Conservation (phyloP, 2,329 filamentous ascomycete species). For the Claviceps africana region DNA sequence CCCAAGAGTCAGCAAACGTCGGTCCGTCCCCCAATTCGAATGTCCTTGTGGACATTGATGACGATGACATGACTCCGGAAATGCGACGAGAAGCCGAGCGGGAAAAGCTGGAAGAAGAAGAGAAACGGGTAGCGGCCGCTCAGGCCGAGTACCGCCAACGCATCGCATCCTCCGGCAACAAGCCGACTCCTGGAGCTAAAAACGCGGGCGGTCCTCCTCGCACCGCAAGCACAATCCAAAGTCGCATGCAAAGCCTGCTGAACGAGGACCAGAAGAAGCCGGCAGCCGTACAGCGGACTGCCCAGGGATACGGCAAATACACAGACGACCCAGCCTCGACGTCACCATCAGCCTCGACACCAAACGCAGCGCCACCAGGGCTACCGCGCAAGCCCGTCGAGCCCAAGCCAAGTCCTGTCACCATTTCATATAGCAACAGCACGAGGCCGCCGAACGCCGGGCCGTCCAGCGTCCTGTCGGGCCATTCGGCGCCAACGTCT, state of each 20-base stretch:
- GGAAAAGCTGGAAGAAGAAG: conserved; percentile 67
- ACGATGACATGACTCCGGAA: conserved; percentile 66
- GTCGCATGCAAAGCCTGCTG: conserved; percentile 73
- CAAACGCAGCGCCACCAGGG: conserved; percentile 26
- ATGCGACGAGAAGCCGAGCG: conserved; percentile 83
- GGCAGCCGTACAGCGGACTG: conserved; percentile 49
- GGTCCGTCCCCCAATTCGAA: conserved; percentile 44
- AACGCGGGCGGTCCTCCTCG: conserved; percentile 45
- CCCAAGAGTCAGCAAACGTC: conserved; percentile 13
- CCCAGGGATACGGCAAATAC: conserved; percentile 80
- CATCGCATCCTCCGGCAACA: conserved; percentile 32
- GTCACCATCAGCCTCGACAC: too few species aligned
- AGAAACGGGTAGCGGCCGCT: conserved; percentile 75
- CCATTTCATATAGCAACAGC: not conserved
- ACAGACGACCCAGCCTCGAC: conserved; percentile 39
- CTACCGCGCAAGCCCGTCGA: conserved; percentile 35
- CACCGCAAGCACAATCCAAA: conserved; percentile 70
- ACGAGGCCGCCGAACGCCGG: not conserved
- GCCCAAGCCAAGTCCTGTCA: not conserved
- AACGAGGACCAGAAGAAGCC: conserved; percentile 58
- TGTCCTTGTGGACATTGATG: conserved; percentile 44
- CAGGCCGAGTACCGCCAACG: conserved; percentile 76
- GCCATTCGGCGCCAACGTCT: conserved; percentile 12
- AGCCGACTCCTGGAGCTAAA: conserved; percentile 32
- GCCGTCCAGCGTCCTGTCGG: conserved; percentile 5